Evolutionary conservation across 441 rosid genomes (phyloP).

Genomic region (Geranium incanum): DNA sequence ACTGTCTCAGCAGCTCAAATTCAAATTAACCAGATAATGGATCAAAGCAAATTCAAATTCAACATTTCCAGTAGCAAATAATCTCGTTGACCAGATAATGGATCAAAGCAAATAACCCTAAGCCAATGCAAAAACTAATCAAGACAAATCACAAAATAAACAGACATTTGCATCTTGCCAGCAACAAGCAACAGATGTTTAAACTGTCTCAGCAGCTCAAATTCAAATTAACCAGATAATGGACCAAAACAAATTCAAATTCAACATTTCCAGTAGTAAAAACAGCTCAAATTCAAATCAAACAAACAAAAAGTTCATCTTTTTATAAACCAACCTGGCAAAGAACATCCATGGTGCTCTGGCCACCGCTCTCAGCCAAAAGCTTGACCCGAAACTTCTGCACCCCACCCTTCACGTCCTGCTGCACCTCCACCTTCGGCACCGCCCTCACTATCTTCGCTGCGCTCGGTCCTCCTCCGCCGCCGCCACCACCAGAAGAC

Average conservation of each 20-base stretch:
- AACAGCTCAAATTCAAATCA: too few species aligned
- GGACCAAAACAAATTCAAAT: too few species aligned
- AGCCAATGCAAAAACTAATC: neutral
- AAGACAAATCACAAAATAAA: neutral
- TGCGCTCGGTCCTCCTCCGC: constrained; percentile 22
- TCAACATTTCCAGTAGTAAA: too few species aligned
- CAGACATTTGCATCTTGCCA: neutral
- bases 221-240: neutral
- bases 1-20: too few species aligned
- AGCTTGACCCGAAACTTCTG: constrained; percentile 91
- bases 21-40: too few species aligned
- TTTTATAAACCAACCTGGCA: constrained; percentile 53
- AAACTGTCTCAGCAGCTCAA: too few species aligned
- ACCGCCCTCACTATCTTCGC: constrained; percentile 81
- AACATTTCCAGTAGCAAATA: too few species aligned
- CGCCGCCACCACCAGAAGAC: constrained; percentile 14
- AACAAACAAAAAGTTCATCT: neutral
- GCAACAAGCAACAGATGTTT: neutral
- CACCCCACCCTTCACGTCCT: constrained; percentile 73
- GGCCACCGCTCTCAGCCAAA: constrained; percentile 76
- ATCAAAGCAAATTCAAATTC: too few species aligned
- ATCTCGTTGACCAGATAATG: too few species aligned
- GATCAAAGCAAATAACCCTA: too few species aligned
- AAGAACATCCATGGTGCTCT: constrained; percentile 81
- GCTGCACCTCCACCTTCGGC: constrained; percentile 81